Percentiles rank a stretch among this genome's conserved stretches.
Conservation (phyloP, 176 grass and related monocot species). For the Eragrostis curvula region DNA sequence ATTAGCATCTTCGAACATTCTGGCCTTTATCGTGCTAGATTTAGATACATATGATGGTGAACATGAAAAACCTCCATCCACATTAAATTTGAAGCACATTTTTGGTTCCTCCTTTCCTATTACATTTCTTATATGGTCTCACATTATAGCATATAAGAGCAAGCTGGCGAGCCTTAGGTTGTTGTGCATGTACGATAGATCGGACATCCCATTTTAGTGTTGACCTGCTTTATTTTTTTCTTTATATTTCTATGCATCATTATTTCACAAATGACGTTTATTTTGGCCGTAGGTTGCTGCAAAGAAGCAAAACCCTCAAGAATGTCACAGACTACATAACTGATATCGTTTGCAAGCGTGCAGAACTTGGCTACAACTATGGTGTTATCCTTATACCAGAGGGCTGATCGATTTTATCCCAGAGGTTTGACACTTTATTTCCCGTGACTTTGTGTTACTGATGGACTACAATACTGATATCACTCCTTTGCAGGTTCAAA, state of each 20-base stretch:
- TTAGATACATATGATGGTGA: neutral
- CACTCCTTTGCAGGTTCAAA: no score
- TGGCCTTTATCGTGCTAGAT: slow-evolving; percentile 30
- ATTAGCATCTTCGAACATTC: neutral
- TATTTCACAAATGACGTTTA: neutral
- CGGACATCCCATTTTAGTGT: neutral
- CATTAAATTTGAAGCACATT: neutral
- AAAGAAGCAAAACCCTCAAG: slow-evolving; percentile 90
- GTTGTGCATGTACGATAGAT: neutral
- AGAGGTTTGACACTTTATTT: slow-evolving; percentile 57
- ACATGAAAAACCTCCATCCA: neutral
- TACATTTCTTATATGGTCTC: neutral
- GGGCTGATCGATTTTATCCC: slow-evolving; percentile 99
- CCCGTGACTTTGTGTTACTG: neutral
- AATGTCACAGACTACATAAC: slow-evolving; percentile 95
- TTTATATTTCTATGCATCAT: neutral
- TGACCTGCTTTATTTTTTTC: neutral
- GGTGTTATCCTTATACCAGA: slow-evolving; percentile 97
- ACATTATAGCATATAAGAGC: neutral
- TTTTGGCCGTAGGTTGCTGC: slow-evolving; percentile 68
- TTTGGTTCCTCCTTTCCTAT: neutral
- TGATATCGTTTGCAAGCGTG: slow-evolving; percentile 82
- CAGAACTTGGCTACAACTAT: slow-evolving; percentile 94
- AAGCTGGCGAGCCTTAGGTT: neutral
- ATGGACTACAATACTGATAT: slow-evolving; percentile 1